Evolutionary conservation across 306 rosid genomes (phyloP).

Genomic region (Dicorynia guianensis): DNA sequence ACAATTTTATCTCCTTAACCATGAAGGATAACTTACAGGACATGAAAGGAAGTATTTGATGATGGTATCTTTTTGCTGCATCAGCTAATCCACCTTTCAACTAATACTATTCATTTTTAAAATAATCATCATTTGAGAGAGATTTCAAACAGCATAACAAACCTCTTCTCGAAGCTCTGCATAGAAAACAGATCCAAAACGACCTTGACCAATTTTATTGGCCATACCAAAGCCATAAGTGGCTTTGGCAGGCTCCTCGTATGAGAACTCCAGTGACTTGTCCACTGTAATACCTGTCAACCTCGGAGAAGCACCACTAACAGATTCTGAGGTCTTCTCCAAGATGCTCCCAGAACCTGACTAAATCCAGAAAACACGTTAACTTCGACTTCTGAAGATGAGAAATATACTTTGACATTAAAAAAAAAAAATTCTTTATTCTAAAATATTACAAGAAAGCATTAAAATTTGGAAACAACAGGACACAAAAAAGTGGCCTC

Average conservation of each 20-base stretch:
- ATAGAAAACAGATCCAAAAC: slow-evolving; percentile 75
- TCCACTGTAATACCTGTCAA: slow-evolving; percentile 67
- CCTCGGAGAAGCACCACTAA: slow-evolving; percentile 48
- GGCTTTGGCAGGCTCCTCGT: slow-evolving; percentile 74
- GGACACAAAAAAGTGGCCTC: background rate
- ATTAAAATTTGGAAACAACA: background rate
- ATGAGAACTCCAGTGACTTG: slow-evolving; percentile 81
- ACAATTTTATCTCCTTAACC: slow-evolving; percentile 1
- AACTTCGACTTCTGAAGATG: no score
- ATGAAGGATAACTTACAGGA: background rate
- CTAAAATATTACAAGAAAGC: background rate
- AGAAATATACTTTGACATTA: slow-evolving; percentile 14
- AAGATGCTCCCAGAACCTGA: slow-evolving; percentile 51
- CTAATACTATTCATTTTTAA: background rate
- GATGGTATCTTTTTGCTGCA: background rate
- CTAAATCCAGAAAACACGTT: slow-evolving; percentile 47
- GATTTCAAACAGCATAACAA: slow-evolving; percentile 22
- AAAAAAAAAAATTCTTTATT: background rate
- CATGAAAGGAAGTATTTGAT: background rate
- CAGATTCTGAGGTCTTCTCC: slow-evolving; percentile 53
- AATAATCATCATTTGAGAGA: slow-evolving; percentile 17
- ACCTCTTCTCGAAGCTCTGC: slow-evolving; percentile 84
- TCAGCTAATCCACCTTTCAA: background rate
- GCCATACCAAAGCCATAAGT: slow-evolving; percentile 57
- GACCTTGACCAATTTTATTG: slow-evolving; percentile 77